Evolutionary conservation across 2,329 filamentous ascomycete species (phyloP).

Genomic region (Paecilomyces niveus): DNA sequence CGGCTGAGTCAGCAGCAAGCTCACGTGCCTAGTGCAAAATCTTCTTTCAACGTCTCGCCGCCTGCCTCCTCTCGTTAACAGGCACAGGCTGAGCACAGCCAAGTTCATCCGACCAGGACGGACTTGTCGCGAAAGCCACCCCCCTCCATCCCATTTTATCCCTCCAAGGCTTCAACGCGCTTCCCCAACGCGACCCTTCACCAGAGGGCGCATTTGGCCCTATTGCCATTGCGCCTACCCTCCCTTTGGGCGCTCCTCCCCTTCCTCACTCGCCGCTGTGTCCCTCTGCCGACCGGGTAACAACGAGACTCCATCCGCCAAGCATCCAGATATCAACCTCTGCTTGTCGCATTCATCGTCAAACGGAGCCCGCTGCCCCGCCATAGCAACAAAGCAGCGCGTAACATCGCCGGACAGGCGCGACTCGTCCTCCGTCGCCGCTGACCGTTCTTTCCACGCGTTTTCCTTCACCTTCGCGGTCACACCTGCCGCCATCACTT

Average conservation of each 20-base stretch:
- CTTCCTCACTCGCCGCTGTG: constrained; percentile 15
- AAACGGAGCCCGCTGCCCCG: constrained; percentile 12
- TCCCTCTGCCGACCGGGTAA: constrained; percentile 6
- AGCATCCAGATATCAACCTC: constrained; percentile 14
- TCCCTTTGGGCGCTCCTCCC: constrained; percentile 12
- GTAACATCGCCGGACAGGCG: constrained; percentile 14
- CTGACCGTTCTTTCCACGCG: constrained; percentile 11
- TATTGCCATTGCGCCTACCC: constrained; percentile 12
- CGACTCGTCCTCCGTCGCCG: constrained; percentile 16
- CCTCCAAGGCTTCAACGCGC: constrained; percentile 25
- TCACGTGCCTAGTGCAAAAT: constrained; percentile 23
- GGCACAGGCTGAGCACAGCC: constrained; percentile 23
- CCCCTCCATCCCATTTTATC: constrained; percentile 33
- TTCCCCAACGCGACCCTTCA: constrained; percentile 20
- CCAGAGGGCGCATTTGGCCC: constrained; percentile 13
- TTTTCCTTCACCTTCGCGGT: constrained; percentile 13
- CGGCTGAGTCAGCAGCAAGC: constrained; percentile 16
- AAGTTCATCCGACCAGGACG: constrained; percentile 28
- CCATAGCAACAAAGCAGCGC: constrained; percentile 13
- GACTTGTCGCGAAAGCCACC: constrained; percentile 30
- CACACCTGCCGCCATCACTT: constrained; percentile 13
- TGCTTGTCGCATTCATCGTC: constrained; percentile 14
- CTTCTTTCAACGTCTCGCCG: constrained; percentile 25
- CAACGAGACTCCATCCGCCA: constrained; percentile 13
- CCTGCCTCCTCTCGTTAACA: constrained; percentile 24